Base-by-base conservation (phyloP, 225 moss, liverwort and hornwort genomes). In the Neckera pumila region DNA sequence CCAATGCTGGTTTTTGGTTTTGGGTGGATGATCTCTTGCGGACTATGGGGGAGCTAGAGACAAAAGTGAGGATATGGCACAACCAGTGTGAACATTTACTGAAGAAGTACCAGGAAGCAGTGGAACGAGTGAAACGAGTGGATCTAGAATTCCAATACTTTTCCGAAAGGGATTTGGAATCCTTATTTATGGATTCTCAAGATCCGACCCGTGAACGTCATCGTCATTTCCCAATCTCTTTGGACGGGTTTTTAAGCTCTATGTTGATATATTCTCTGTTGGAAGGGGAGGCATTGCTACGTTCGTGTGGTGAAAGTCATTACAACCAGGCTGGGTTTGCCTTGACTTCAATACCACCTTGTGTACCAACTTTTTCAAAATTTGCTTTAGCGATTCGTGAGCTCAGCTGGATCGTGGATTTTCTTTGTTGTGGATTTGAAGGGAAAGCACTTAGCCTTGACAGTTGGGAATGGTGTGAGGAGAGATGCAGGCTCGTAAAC, bases 1-100 rank as follows among this genome's bases (percentile, higher is more conserved):
- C 19, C 19, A 3, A 0, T 30, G 31, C 2, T 31, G 0, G 0
- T 2, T 19, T 1, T 28, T 40, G 38, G 22, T 17, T 23, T 0
- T 0, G 2, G 12, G 20, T n/a, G 72, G 15, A 20, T 57, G 17
- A 3, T 36, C 33, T 17, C 33, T 64, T 64, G 33, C 5, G 9
- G 33, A 10, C 17, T 33, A 33, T 64, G 33, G 9, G 42, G 53
- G 18, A 36, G 42, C 58, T 72, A 43, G 19, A 71, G 43, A 73
- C 25, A 38, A 40, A 25, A 7, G 84, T 59, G 54, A 71, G 42
- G 58, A 59, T 72, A 84, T 84, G 71, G 72, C 42, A 27, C 30
- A 58, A 59, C 31, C 84, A 84, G 45, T 84, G 84, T 45, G 22
- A 45, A 42, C 59, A 73, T 84, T 73, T 84, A 45, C 0, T 72